Evolutionary conservation across 768 basidiomycete genomes (phyloP).

Genomic region (Amylocystis lapponica): DNA sequence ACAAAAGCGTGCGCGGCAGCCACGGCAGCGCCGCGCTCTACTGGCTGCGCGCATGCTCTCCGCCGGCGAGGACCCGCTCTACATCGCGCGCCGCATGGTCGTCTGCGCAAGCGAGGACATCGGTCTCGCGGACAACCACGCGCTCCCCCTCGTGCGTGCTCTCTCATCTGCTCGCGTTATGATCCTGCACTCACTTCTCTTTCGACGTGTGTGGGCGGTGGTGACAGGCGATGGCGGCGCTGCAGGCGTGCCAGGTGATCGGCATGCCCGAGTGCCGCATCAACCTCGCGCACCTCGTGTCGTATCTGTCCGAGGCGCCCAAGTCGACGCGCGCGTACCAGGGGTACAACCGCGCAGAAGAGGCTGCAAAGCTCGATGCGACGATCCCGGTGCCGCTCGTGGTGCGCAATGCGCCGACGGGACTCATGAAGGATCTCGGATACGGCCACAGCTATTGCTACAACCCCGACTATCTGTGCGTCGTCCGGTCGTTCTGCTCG

Average conservation of each 20-base stretch:
- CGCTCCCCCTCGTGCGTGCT: constrained; percentile 60
- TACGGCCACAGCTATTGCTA: constrained; percentile 45
- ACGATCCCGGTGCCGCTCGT: constrained; percentile 61
- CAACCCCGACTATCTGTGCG: constrained; percentile 40
- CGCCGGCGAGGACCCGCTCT: constrained; percentile 78
- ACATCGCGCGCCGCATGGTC: constrained; percentile 65
- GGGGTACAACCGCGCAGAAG: constrained; percentile 68
- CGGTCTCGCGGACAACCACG: constrained; percentile 73
- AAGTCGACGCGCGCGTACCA: constrained; percentile 79
- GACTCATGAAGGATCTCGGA: constrained; percentile 46
- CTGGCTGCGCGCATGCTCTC: constrained; percentile 85
- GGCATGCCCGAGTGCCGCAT: constrained; percentile 85
- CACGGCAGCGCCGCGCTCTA: constrained; percentile 78
- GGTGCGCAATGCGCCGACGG: constrained; percentile 75
- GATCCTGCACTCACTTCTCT: constrained; percentile 1
- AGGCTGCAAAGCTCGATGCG: constrained; percentile 46
- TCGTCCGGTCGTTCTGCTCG: neutral
- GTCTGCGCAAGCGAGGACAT: constrained; percentile 86
- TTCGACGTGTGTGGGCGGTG: no score
- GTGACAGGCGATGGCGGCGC: constrained; percentile 58
- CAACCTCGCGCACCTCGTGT: constrained; percentile 70
- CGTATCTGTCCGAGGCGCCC: constrained; percentile 75
- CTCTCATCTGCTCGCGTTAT: neutral
- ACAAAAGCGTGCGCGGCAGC: constrained; percentile 77
- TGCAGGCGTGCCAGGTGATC: constrained; percentile 60